Evolutionary conservation across 2,329 filamentous ascomycete genomes (phyloP).

Genomic region (Verticillium isaacii): DNA sequence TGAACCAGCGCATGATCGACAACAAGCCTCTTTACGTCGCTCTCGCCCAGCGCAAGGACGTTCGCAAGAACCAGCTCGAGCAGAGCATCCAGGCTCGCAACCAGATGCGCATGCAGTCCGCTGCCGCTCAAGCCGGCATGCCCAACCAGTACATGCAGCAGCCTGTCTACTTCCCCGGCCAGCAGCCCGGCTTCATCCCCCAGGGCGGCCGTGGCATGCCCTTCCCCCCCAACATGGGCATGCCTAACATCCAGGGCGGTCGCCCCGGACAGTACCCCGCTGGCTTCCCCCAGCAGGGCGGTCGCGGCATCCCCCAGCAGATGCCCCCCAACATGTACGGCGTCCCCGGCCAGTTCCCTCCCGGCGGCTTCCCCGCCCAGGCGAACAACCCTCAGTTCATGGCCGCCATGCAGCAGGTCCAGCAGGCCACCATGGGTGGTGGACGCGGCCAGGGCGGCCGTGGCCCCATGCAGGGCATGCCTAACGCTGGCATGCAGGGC

Average conservation of each 20-base stretch:
- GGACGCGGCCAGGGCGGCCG: slow-evolving; percentile 65
- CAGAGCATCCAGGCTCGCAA: slow-evolving; percentile 99
- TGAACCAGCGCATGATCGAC: slow-evolving; percentile 99
- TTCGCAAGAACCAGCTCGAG: slow-evolving; percentile 98
- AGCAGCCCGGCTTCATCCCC: slow-evolving; percentile 67
- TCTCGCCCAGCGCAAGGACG: slow-evolving; percentile 97
- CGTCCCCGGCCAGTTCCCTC: slow-evolving; percentile 75
- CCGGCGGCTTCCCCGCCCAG: slow-evolving; percentile 67
- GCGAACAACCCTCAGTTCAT: slow-evolving; percentile 76
- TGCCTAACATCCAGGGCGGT: slow-evolving; percentile 71
- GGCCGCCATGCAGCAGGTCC: slow-evolving; percentile 76
- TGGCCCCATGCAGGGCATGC: slow-evolving; percentile 71
- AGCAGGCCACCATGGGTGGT: slow-evolving; percentile 55
- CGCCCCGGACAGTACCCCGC: slow-evolving; percentile 82
- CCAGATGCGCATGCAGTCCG: slow-evolving; percentile 97
- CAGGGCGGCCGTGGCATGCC: slow-evolving; percentile 59
- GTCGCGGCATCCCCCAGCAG: slow-evolving; percentile 81
- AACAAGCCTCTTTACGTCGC: slow-evolving; percentile 97
- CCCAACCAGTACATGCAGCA: slow-evolving; percentile 84
- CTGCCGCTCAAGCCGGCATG: slow-evolving; percentile 84
- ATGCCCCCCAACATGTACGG: slow-evolving; percentile 84
- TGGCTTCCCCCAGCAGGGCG: slow-evolving; percentile 79
- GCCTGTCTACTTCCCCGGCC: slow-evolving; percentile 80
- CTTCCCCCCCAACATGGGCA: slow-evolving; percentile 61
- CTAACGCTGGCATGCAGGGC: slow-evolving; percentile 54